phyloP scores from a whole-genome alignment of 106 monocot species.

The Vanilla planifolia region DNA sequence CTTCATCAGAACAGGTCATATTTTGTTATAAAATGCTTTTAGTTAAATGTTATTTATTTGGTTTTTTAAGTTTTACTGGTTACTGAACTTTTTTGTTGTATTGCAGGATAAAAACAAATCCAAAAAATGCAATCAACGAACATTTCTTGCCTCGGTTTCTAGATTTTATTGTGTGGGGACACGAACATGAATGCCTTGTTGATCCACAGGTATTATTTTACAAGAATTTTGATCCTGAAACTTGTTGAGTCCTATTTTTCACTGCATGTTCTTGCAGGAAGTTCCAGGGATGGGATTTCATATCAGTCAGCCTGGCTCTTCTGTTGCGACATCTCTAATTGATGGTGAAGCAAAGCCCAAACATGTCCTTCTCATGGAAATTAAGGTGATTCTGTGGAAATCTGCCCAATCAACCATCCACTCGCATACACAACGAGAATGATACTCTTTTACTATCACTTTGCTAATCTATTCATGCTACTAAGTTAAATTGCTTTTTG shows the following conservation, averaged over 20 bases:
- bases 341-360: constrained; percentile 98
- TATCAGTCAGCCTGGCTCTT: constrained; percentile 96
- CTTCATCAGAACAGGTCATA: constrained; percentile 97
- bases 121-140: constrained; percentile 98
- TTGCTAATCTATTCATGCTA: background rate
- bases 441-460: background rate
- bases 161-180: constrained; percentile 95
- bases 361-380: constrained; percentile 87
- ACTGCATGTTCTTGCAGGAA: constrained; percentile 41
- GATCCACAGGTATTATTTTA: constrained; percentile 81
- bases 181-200: constrained; percentile 98
- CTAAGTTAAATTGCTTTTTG: background rate
- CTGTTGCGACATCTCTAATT: constrained; percentile 98
- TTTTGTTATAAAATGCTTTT: background rate
- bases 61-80: background rate
- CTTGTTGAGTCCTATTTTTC: background rate
- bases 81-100: background rate
- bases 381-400: constrained; percentile 55
- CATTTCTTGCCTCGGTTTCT: constrained; percentile 97
- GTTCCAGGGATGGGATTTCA: constrained; percentile 99
- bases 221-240: background rate
- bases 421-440: background rate
- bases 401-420: background rate
- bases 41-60: background rate
- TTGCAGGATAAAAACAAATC: constrained; percentile 88